These are phyloP conservation scores for Russula compacta DNA, from an alignment of 768 basidiomycete species.

Conservation along the genomic window DNA sequence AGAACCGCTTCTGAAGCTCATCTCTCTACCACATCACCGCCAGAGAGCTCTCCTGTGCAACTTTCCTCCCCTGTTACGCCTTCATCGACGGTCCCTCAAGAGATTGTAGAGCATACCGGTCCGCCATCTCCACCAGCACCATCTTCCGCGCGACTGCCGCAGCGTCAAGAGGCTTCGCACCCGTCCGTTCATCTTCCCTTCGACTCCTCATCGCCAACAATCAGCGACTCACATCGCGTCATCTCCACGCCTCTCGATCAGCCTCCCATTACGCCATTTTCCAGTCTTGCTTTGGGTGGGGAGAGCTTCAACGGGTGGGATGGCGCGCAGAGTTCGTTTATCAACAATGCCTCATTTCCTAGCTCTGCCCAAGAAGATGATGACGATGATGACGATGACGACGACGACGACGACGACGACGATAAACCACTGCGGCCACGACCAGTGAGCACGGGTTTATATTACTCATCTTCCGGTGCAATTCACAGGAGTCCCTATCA, in stretches of 20 bases:
- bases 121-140: conserved; percentile 13
- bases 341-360: conserved; percentile 24
- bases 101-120: conserved; percentile 9
- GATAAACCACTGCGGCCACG: conserved; percentile 26
- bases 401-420: conserved; percentile 26
- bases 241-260: conserved; percentile 27
- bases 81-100: neutral
- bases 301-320: conserved; percentile 48
- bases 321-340: conserved; percentile 22
- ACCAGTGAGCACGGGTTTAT: conserved; percentile 21
- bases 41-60: neutral
- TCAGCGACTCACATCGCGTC: conserved; percentile 13
- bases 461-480: neutral
- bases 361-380: conserved; percentile 6
- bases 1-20: conserved; percentile 22
- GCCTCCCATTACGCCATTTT: conserved; percentile 26
- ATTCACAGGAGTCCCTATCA: conserved; percentile 1
- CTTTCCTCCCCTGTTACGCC: conserved; percentile 8
- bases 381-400: conserved; percentile 8
- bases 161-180: conserved; percentile 13
- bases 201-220: neutral
- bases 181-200: conserved; percentile 7
- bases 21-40: conserved; percentile 9
- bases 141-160: conserved; percentile 18
- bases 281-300: conserved; percentile 41